Conservation (phyloP, 768 basidiomycete species). For the Gloeopeniophorella convolvens region DNA sequence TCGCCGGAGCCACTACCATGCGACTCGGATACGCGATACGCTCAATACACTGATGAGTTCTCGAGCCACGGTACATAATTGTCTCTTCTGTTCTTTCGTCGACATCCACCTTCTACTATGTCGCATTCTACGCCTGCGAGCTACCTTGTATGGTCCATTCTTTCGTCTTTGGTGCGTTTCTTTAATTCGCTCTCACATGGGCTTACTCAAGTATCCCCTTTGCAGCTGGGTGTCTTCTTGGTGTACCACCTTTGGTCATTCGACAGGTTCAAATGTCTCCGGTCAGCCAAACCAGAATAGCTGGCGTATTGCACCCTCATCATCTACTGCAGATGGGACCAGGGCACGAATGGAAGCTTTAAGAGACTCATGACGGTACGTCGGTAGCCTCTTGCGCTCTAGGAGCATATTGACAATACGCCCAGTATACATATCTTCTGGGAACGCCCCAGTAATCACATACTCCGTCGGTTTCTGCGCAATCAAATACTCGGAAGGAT, state of each 20-base stretch:
- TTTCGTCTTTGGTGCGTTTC: conserved; percentile 43
- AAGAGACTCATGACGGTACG: conserved; percentile 80
- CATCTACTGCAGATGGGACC: conserved; percentile 50
- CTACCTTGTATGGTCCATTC: conserved; percentile 55
- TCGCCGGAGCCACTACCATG: too few relatives aligned
- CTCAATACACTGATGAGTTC: too few relatives aligned
- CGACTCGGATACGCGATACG: too few relatives aligned
- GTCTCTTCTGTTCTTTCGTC: too few relatives aligned
- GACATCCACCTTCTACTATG: conserved; percentile 37
- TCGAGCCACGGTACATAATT: too few relatives aligned
- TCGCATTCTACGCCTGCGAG: conserved; percentile 56
- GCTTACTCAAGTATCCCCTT: not conserved
- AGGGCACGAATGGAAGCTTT: conserved; percentile 64
- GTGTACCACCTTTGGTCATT: conserved; percentile 72
- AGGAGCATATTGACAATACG: not conserved
- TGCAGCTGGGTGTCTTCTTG: conserved; percentile 53
- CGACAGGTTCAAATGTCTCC: conserved; percentile 68
- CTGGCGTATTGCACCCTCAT: not conserved
- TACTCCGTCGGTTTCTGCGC: conserved; percentile 57
- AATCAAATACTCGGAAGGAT: conserved; percentile 73
- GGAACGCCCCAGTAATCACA: conserved; percentile 48
- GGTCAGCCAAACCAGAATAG: conserved; percentile 32
- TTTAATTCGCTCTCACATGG: not conserved
- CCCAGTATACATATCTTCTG: conserved; percentile 64
- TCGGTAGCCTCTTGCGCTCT: not conserved